Evolutionary conservation across 768 basidiomycete species (phyloP).

Genomic region (Tricholoma saponaceum): DNA sequence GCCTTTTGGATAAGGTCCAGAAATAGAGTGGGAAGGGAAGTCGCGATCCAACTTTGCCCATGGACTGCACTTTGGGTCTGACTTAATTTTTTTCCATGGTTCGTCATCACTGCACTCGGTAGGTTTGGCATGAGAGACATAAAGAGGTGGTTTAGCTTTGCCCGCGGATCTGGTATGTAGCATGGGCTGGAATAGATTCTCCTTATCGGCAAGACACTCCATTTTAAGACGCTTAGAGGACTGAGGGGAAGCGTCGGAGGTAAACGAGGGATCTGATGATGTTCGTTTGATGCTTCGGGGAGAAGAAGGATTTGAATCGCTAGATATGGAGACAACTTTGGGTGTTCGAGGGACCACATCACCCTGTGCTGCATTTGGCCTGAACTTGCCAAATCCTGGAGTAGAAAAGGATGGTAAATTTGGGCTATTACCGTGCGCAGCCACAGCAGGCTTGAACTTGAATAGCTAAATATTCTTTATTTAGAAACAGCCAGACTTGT

Average conservation of each 20-base stretch:
- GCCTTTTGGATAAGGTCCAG: background rate
- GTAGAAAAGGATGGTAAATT: constrained; percentile 41
- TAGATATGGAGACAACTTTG: constrained; percentile 32
- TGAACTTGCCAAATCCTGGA: constrained; percentile 35
- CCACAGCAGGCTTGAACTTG: constrained; percentile 43
- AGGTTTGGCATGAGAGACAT: background rate
- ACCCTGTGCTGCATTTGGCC: constrained; percentile 5
- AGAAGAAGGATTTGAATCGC: constrained; percentile 31
- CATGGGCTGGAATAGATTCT: constrained; percentile 23
- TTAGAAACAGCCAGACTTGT: background rate
- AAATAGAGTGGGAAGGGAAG: constrained; percentile 14
- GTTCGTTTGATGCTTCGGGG: constrained; percentile 32
- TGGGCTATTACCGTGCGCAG: constrained; percentile 10
- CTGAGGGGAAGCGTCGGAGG: constrained; percentile 25
- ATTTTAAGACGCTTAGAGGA: constrained; percentile 30
- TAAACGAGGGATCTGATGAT: constrained; percentile 34
- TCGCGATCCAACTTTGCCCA: constrained; percentile 22
- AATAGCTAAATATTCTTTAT: constrained; percentile 14
- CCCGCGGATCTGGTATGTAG: constrained; percentile 1
- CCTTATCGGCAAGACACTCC: constrained; percentile 26
- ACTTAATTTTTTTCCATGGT: constrained; percentile 18
- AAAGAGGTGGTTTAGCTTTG: constrained; percentile 15
- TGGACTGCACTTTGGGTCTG: constrained; percentile 19
- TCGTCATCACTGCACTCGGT: constrained; percentile 14
- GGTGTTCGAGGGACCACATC: constrained; percentile 14